Evolutionary conservation across 106 monocot genomes (phyloP), one percentile per base, ranked within the genome.

Genomic region (Dioscorea dumetorum): DNA sequence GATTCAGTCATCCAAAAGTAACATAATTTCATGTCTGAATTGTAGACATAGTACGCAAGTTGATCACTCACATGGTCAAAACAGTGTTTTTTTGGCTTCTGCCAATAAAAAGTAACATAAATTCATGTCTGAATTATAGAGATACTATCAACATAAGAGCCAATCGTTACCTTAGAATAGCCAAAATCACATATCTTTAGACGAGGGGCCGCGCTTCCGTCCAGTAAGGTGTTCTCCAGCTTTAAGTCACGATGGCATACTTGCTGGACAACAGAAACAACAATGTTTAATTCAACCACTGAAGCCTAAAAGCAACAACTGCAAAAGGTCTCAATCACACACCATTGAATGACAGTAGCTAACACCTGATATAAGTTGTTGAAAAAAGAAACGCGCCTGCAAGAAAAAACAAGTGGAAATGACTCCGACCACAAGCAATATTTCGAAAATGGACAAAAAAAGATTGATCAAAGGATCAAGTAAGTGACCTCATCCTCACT

Each of bases 111-210:
- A 41, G 10, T 41, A 41, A 41, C 41, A 41, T 3, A 10, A 10
- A 41, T 10, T 41, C 41, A 41, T 41, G 41, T 41, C 41, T 41
- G 41, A 41, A 41, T 41, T 41, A 5, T 41, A 41, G 41, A 41
- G 10, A 41, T 10, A 41, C 41, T 41, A 10, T 41, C 0, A 41
- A 41, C 41, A 41, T 1, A 41, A 41, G 41, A 41, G 41, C 41
- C 41, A 41, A 41, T 41, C 6, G 10, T 6, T 77, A 97, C 95
- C 95, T 97, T 97, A 19, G 95, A 97, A 78, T 97, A 97, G 21
- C 95, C 95, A 87, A 97, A 97, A 77, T 97, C 95, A 73, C 95
- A 97, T 69, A 97, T 97, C 86, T 97, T 97, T 51, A 97, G 52
- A 34, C 95, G 86, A 64, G 95, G 95, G 53, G 88, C 91, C 58